phyloP scores from a whole-genome alignment of 2,329 filamentous ascomycete genomes.

The Fusarium sublunatum region DNA sequence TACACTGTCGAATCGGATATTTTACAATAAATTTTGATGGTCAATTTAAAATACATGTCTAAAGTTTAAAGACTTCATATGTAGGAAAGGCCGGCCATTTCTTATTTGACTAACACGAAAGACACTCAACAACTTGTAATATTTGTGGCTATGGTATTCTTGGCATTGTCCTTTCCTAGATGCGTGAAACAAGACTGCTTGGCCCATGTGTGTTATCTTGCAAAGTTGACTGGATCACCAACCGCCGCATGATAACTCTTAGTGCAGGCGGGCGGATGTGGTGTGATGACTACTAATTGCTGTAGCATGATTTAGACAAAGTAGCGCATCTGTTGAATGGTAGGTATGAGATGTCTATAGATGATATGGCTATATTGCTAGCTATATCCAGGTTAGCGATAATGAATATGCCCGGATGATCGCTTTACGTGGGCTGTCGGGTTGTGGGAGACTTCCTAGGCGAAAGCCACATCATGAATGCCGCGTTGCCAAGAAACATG shows the following conservation, averaged over 20 bases:
- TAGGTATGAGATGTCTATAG: neutral
- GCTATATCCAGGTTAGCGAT: too few species aligned
- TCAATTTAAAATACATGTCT: too few species aligned
- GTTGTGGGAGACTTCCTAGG: neutral
- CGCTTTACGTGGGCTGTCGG: neutral
- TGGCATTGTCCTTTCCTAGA: constrained; percentile 4
- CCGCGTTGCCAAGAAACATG: neutral
- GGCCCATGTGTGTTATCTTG: constrained; percentile 26
- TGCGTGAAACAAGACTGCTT: constrained; percentile 1
- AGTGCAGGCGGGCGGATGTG: neutral
- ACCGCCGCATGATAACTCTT: neutral
- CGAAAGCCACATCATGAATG: neutral
- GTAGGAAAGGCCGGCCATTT: too few species aligned
- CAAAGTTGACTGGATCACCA: constrained; percentile 7
- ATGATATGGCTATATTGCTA: neutral
- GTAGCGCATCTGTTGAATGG: neutral
- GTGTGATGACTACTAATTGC: constrained; percentile 15
- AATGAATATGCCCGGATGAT: too few species aligned
- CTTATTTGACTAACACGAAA: neutral
- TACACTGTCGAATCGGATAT: too few species aligned
- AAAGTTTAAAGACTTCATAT: too few species aligned
- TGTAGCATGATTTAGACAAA: neutral
- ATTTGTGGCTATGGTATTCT: constrained; percentile 8
- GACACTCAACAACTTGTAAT: constrained; percentile 8
- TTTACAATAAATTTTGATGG: too few species aligned